A percentile compares a stretch with the other conserved stretches of the same genome.
These are phyloP conservation scores for Fraxinus latifolia DNA, from an alignment of 305 asterid genomes.

Conservation along the genomic window DNA sequence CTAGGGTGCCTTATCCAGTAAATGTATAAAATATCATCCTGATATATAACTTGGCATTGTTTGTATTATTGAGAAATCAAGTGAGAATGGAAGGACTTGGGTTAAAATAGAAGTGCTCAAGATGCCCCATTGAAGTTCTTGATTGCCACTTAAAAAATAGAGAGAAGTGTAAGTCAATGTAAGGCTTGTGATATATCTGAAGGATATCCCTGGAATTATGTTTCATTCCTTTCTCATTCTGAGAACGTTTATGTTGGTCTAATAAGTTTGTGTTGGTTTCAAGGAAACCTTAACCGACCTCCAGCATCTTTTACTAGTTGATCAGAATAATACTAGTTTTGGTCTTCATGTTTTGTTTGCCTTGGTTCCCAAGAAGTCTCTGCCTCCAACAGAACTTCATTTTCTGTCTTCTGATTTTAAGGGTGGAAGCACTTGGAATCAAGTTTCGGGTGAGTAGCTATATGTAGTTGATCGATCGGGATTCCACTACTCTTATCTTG, in stretches of 20 bases:
- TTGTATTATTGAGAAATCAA: background rate
- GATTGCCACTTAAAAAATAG: background rate
- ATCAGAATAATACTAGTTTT: background rate
- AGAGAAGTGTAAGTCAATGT: background rate
- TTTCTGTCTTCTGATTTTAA: background rate
- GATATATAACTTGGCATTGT: background rate
- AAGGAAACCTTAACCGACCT: background rate
- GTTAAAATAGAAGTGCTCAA: background rate
- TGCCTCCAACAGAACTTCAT: background rate
- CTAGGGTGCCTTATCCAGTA: background rate
- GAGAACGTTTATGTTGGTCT: background rate
- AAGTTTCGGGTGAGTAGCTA: background rate
- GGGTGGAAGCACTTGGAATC: background rate
- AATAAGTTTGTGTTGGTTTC: background rate
- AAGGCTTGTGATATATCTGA: background rate
- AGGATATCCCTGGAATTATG: background rate
- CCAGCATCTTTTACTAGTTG: background rate
- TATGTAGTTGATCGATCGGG: background rate
- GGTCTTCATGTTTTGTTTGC: background rate
- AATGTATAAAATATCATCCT: background rate
- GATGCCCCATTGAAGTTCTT: background rate
- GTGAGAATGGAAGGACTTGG: background rate
- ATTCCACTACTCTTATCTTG: background rate
- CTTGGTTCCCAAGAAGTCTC: background rate
- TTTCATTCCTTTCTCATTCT: background rate